Percentiles rank a stretch among this genome's conserved stretches.
Conservation (phyloP, 2,329 filamentous ascomycete species). For the Parascedosporium putredinis region DNA sequence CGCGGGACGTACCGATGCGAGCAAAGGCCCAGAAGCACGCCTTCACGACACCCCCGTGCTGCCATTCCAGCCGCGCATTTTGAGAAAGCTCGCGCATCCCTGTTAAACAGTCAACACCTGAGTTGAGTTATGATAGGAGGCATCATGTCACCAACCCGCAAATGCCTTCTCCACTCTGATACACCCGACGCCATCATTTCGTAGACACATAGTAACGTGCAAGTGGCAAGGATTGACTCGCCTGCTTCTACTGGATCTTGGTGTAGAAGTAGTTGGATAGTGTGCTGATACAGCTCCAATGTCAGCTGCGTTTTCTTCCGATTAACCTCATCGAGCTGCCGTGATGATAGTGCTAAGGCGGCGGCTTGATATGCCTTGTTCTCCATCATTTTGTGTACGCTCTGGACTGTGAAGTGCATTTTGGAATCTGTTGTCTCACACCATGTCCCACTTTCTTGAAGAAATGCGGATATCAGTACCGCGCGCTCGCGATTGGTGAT, state of each 20-base stretch:
- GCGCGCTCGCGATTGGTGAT: not conserved
- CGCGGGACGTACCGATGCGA: slow-evolving; percentile 5
- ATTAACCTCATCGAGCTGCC: slow-evolving; percentile 8
- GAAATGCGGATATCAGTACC: not conserved
- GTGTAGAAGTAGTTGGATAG: slow-evolving; percentile 8
- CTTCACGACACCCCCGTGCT: slow-evolving; percentile 8
- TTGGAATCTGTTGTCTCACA: slow-evolving; percentile 11
- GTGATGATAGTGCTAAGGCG: slow-evolving; percentile 9
- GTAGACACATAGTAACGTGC: slow-evolving; percentile 11
- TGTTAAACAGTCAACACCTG: not conserved
- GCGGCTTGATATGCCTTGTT: slow-evolving; percentile 9
- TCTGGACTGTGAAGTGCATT: slow-evolving; percentile 8
- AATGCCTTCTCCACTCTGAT: slow-evolving; percentile 10
- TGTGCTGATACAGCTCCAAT: slow-evolving; percentile 11
- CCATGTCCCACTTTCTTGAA: slow-evolving; percentile 9
- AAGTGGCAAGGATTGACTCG: slow-evolving; percentile 7
- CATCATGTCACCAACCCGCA: not conserved
- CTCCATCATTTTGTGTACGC: slow-evolving; percentile 9
- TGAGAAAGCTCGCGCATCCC: slow-evolving; percentile 10
- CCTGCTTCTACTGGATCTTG: slow-evolving; percentile 10
- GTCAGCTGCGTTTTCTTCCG: slow-evolving; percentile 4
- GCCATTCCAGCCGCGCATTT: slow-evolving; percentile 7
- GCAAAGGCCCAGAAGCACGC: slow-evolving; percentile 12
- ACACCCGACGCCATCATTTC: slow-evolving; percentile 12
- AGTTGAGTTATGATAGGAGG: not conserved